Conservation (phyloP, 2,329 filamentous ascomycete species). For the Pseudofabraea citricarpa region DNA sequence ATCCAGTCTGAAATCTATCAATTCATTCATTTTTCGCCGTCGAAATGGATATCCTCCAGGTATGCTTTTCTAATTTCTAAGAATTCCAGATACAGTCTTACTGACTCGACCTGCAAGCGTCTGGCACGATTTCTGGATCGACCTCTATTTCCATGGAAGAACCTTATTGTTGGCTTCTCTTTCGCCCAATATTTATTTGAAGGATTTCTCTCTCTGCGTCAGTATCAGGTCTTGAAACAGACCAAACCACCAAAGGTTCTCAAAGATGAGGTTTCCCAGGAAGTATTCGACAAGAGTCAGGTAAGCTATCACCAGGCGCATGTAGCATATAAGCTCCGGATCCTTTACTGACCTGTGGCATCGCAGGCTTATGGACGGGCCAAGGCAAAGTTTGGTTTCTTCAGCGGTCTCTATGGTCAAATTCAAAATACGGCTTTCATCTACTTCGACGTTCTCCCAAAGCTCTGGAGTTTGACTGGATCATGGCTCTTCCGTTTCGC, state of each 20-base stretch:
- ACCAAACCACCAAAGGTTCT: slow-evolving; percentile 81
- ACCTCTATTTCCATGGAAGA: slow-evolving; percentile 95
- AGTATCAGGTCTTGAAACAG: slow-evolving; percentile 81
- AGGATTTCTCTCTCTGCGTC: slow-evolving; percentile 80
- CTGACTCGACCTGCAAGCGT: slow-evolving; percentile 41
- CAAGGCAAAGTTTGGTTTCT: slow-evolving; percentile 84
- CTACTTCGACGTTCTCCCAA: slow-evolving; percentile 84
- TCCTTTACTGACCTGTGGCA: slow-evolving; percentile 11
- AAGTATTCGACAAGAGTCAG: slow-evolving; percentile 92
- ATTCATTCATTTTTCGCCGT: slow-evolving; percentile 2
- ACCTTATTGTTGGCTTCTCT: slow-evolving; percentile 90
- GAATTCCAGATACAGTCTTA: slow-evolving; percentile 4
- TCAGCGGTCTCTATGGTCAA: slow-evolving; percentile 78
- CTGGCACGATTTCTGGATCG: slow-evolving; percentile 85
- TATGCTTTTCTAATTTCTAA: slow-evolving; percentile 9
- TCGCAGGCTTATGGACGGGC: slow-evolving; percentile 83
- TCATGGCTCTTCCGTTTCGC: slow-evolving; percentile 67
- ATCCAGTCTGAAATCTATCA: no score
- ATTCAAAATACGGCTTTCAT: slow-evolving; percentile 86
- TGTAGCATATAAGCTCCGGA: slow-evolving; percentile 1
- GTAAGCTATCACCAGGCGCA: slow-evolving; percentile 32
- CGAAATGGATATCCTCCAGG: slow-evolving; percentile 31
- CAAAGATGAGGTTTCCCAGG: slow-evolving; percentile 78
- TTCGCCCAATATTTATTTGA: slow-evolving; percentile 88
- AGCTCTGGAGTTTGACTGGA: slow-evolving; percentile 82